Evolutionary conservation across 495 filamentous ascomycete species (phyloP).

Genomic region (Pyronema omphalodes): DNA sequence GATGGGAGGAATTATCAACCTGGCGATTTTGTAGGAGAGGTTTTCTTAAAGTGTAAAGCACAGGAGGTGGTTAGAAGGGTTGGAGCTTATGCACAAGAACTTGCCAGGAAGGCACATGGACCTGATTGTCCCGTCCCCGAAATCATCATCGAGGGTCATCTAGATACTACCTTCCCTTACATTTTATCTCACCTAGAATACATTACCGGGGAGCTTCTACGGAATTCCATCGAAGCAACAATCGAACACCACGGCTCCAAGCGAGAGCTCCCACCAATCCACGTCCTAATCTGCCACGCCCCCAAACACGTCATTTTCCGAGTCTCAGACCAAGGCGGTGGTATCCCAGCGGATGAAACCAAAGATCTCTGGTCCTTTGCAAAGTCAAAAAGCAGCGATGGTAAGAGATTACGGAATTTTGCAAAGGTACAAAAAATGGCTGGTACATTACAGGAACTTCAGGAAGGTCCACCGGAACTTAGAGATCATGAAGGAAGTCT

Average conservation of each 20-base stretch:
- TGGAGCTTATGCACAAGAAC: conserved; percentile 47
- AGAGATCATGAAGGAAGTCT: conserved; percentile 4
- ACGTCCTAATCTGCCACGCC: conserved; percentile 87
- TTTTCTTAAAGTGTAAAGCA: conserved; percentile 87
- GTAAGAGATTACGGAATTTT: conserved; percentile 60
- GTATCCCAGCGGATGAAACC: conserved; percentile 66
- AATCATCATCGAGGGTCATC: conserved; percentile 69
- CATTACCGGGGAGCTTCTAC: conserved; percentile 84
- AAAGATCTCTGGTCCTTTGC: conserved; percentile 91
- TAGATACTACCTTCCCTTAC: conserved; percentile 84
- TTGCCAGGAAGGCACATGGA: conserved; percentile 54
- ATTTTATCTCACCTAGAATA: conserved; percentile 93
- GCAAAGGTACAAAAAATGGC: conserved; percentile 78
- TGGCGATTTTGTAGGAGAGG: conserved; percentile 80
- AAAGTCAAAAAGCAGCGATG: conserved; percentile 56
- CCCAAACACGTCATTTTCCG: conserved; percentile 91
- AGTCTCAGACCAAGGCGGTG: conserved; percentile 87
- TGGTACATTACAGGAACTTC: conserved; percentile 81
- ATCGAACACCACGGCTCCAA: conserved; percentile 44
- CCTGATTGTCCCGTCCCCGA: conserved; percentile 50
- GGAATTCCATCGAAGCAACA: conserved; percentile 86
- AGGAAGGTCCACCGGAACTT: conserved; percentile 14
- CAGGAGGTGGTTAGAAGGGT: conserved; percentile 75
- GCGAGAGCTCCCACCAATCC: conserved; percentile 47
- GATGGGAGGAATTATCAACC: conserved; percentile 47